phyloP scores from a whole-genome alignment of 2,329 filamentous ascomycete genomes.

The Diplodia mutila region DNA sequence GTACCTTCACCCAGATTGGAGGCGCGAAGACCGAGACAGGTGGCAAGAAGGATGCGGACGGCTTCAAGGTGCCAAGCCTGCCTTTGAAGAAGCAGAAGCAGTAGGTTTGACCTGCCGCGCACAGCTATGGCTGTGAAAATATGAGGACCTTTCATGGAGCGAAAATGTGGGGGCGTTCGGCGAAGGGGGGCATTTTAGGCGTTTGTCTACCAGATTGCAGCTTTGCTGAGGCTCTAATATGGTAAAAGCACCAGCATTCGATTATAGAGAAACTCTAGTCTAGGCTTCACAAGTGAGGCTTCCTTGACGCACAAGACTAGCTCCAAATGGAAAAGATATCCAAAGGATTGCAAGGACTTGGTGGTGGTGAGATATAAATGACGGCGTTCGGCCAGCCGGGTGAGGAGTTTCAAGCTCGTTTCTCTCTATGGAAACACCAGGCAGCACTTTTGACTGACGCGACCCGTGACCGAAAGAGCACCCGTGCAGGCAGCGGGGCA shows the following conservation, averaged over 20 bases:
- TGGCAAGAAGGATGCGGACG: conserved; percentile 56
- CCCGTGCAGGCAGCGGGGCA: not conserved
- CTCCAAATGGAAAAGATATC: conserved; percentile 12
- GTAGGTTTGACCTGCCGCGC: not conserved
- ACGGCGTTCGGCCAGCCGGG: not conserved
- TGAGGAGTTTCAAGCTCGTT: not conserved
- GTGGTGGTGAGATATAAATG: not conserved
- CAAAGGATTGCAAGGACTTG: not conserved
- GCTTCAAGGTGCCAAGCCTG: conserved; percentile 81
- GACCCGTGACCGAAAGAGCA: not conserved
- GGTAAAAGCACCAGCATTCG: not conserved
- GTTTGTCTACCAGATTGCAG: not conserved
- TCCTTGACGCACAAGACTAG: not conserved
- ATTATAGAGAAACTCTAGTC: not conserved
- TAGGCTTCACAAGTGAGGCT: not conserved
- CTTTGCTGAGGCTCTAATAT: not conserved
- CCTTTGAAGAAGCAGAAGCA: conserved; percentile 69
- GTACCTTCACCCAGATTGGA: conserved; percentile 90
- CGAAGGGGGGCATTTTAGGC: not conserved
- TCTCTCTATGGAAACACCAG: not conserved
- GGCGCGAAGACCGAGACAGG: conserved; percentile 32
- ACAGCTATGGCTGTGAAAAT: not conserved
- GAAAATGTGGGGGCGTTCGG: conserved; percentile 10
- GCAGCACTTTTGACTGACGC: not conserved
- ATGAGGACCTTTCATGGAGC: not conserved